phyloP scores from a whole-genome alignment of 176 grass and related monocot genomes.

The Hsuehochloa calcarea region DNA sequence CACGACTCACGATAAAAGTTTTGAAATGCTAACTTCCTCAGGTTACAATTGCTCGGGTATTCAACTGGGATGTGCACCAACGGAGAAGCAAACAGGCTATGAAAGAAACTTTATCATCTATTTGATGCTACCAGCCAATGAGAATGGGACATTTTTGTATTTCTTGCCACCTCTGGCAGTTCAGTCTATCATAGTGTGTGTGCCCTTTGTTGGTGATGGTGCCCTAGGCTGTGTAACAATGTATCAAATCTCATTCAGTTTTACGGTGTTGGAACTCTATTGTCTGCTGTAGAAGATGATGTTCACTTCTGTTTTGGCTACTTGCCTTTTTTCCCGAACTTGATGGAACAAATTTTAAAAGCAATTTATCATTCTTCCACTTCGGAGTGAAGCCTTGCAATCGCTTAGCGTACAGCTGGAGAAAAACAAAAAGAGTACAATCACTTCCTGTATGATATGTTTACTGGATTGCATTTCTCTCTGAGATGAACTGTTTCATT shows the following conservation, averaged over 20 bases:
- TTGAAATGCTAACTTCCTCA: slow-evolving; percentile 20
- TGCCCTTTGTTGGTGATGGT: slow-evolving; percentile 26
- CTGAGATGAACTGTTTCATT: not conserved
- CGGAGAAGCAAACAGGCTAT: slow-evolving; percentile 69
- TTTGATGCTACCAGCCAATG: not conserved
- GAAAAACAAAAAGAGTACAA: not conserved
- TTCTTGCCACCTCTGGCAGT: slow-evolving; percentile 20
- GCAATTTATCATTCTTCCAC: not conserved
- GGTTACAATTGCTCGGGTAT: slow-evolving; percentile 93
- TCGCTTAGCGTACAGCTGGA: not conserved
- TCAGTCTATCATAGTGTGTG: not conserved
- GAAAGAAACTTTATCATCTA: slow-evolving; percentile 53
- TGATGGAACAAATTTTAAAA: not conserved
- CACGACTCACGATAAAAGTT: not conserved
- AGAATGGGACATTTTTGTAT: slow-evolving; percentile 10
- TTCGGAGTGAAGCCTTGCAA: not conserved
- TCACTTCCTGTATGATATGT: not conserved
- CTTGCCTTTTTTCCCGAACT: not conserved
- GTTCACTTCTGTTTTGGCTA: slow-evolving; percentile 16
- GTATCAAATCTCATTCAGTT: slow-evolving; percentile 20
- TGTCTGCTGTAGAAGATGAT: slow-evolving; percentile 31
- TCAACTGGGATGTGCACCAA: slow-evolving; percentile 99
- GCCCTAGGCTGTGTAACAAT: slow-evolving; percentile 28
- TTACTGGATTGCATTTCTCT: not conserved
- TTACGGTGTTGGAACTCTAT: slow-evolving; percentile 46